phyloP scores from a whole-genome alignment of 495 filamentous ascomycete genomes.

The Parachaetomium inaequale region DNA sequence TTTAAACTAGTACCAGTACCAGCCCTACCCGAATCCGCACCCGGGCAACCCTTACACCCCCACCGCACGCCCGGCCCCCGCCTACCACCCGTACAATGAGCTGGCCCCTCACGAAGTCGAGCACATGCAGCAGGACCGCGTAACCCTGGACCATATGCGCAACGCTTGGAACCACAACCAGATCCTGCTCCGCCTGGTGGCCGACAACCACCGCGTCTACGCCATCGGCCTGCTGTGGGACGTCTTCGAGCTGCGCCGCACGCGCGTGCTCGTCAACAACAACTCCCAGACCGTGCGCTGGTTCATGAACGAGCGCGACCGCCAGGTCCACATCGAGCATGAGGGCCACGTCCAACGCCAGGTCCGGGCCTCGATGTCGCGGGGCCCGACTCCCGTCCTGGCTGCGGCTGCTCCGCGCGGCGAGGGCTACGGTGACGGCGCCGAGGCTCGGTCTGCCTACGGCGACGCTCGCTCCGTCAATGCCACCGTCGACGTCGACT shows the following conservation, averaged over 20 bases:
- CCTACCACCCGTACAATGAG: constrained; percentile 18
- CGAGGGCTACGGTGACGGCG: no score
- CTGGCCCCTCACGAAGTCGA: neutral
- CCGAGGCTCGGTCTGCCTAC: no score
- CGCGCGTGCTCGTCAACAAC: neutral
- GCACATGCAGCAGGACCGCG: constrained; percentile 10
- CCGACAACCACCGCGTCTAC: neutral
- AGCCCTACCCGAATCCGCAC: neutral
- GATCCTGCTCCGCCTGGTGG: neutral
- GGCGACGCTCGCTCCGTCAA: no score
- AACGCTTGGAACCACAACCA: constrained; percentile 12
- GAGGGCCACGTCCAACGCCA: neutral
- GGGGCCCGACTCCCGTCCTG: no score
- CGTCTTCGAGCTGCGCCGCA: constrained; percentile 12
- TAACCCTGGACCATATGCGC: constrained; percentile 4
- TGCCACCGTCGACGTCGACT: no score
- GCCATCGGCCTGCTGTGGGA: constrained; percentile 21
- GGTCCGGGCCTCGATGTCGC: neutral
- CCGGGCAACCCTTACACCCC: neutral
- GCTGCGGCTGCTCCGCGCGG: neutral
- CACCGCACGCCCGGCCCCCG: constrained; percentile 15
- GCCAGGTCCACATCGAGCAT: neutral
- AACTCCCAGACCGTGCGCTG: constrained; percentile 12
- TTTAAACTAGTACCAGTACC: neutral
- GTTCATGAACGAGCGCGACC: constrained; percentile 14